Evolutionary conservation across 345 rosid genomes (phyloP), one percentile per base, ranked within the genome.

Genomic region (Salix viminalis): DNA sequence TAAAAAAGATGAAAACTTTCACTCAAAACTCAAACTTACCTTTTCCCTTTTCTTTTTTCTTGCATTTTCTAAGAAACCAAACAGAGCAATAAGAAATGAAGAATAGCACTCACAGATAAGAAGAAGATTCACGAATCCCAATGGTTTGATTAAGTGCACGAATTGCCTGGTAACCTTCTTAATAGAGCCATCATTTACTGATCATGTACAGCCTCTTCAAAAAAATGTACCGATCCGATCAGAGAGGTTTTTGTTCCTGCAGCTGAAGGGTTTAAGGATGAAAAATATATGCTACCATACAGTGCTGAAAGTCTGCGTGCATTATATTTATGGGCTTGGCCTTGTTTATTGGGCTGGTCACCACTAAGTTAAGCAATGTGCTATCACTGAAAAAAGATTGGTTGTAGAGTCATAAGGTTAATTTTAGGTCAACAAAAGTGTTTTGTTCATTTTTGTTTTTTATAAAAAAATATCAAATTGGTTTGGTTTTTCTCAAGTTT

Each of bases 91-190:
- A 67, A 65, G 66, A 76, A 76, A 78, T 32, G 52, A 56, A 37
- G 19, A 67, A 6, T 30, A 69, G 16, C 30, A 84, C 98, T 88
- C 80, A 93, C 97, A 88, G 79, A 65, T 69, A 46, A 46, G 50
- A 42, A 2, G 87, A 79, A 78, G 84, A 82, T 74, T 88, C 86
- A 67, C 62, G 80, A 73, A 75, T 2, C 79, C 80, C 83, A 77
- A 84, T 13, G 52, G 81, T 34, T 67, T 81, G 76, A 23, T 78
- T 74, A 58, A 89, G 66, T 48, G 84, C 52, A 21, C 89, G 88
- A 80, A 79, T 52, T 46, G 68, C 28, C 28, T 23, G 42, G 76
- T 21, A 78, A 56, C 60, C 81, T 78, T 73, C 81, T 73, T 6
- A 67, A 67, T 42, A 58, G 67, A 28, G 73, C 73, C 81, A 78